These are phyloP conservation scores for Erysiphe pulchra DNA, from an alignment of 2,329 filamentous ascomycete species.

Conservation along the genomic window DNA sequence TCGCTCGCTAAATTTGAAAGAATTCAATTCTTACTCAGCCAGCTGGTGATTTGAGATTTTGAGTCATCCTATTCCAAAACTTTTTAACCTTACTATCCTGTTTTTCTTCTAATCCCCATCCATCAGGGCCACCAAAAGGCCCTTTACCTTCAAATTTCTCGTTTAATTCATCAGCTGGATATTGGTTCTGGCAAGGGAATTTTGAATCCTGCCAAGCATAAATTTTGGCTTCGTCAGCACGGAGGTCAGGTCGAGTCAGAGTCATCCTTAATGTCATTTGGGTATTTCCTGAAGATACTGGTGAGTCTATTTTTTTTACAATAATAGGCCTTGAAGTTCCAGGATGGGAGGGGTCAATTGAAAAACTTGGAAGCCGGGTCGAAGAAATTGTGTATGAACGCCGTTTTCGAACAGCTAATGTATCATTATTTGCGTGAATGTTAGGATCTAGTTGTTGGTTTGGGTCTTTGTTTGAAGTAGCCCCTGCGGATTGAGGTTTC, in stretches of 20 bases:
- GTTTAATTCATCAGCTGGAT: conserved; percentile 28
- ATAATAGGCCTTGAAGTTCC: conserved; percentile 7
- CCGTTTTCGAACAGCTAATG: not conserved
- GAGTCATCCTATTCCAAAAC: conserved; percentile 33
- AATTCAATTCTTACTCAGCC: not conserved
- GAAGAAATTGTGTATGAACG: not conserved
- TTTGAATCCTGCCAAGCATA: conserved; percentile 37
- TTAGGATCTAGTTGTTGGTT: conserved; percentile 21
- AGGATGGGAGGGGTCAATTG: conserved; percentile 16
- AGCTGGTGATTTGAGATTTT: conserved; percentile 5
- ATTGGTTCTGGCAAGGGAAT: conserved; percentile 14
- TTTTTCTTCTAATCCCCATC: conserved; percentile 18
- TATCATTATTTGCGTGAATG: conserved; percentile 3
- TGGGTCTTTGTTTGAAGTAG: conserved; percentile 26
- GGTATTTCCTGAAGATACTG: conserved; percentile 32
- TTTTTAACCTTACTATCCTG: conserved; percentile 33
- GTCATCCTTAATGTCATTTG: conserved; percentile 98
- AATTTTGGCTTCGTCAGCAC: conserved; percentile 44
- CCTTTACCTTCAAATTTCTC: conserved; percentile 22
- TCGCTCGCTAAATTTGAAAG: not conserved
- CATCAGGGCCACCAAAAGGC: conserved; percentile 13
- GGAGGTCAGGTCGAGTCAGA: conserved; percentile 66
- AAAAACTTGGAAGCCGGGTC: conserved; percentile 12
- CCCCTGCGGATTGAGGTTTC: conserved; percentile 28
- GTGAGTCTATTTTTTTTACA: conserved; percentile 14